These are phyloP conservation scores for Polyporus tsugae DNA, from an alignment of 1,284 basidiomycete species.

Conservation along the genomic window DNA sequence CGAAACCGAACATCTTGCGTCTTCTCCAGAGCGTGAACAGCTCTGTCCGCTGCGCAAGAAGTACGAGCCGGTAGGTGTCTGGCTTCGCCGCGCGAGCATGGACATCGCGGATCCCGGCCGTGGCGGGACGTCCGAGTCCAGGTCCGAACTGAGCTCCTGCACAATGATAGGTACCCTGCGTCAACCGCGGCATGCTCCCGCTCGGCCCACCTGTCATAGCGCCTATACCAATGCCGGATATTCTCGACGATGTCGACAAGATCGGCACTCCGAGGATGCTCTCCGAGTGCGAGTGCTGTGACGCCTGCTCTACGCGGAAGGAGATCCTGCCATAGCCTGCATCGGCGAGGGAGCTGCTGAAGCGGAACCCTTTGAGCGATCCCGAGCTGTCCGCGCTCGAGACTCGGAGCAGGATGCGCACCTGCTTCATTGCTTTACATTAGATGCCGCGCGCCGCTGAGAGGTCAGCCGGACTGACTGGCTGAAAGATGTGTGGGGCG, in stretches of 20 bases:
- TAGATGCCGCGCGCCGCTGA: constrained; percentile 69
- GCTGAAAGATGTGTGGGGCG: constrained; percentile 34
- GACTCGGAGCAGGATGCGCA: constrained; percentile 58
- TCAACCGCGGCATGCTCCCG: constrained; percentile 23
- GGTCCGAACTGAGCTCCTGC: constrained; percentile 39
- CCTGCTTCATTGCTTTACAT: constrained; percentile 84
- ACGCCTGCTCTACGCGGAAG: constrained; percentile 36
- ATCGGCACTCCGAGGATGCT: constrained; percentile 29
- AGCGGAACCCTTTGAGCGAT: constrained; percentile 42
- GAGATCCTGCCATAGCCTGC: constrained; percentile 39
- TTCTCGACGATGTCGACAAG: constrained; percentile 28
- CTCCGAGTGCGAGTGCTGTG: constrained; percentile 32
- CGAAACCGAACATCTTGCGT: constrained; percentile 24
- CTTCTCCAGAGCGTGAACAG: constrained; percentile 21
- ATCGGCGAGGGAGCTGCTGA: constrained; percentile 43
- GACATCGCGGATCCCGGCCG: constrained; percentile 80
- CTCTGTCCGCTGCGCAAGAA: constrained; percentile 29
- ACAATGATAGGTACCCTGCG: constrained; percentile 34
- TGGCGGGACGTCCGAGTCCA: constrained; percentile 62
- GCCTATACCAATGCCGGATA: constrained; percentile 1
- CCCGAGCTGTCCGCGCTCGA: background rate
- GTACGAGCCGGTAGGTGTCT: constrained; percentile 42
- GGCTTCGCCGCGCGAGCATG: too few relatives aligned
- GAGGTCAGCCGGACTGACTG: constrained; percentile 56
- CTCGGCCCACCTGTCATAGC: constrained; percentile 8